These are phyloP conservation scores for Boletus sp. DNA, from an alignment of 768 basidiomycete genomes.

Conservation along the genomic window DNA sequence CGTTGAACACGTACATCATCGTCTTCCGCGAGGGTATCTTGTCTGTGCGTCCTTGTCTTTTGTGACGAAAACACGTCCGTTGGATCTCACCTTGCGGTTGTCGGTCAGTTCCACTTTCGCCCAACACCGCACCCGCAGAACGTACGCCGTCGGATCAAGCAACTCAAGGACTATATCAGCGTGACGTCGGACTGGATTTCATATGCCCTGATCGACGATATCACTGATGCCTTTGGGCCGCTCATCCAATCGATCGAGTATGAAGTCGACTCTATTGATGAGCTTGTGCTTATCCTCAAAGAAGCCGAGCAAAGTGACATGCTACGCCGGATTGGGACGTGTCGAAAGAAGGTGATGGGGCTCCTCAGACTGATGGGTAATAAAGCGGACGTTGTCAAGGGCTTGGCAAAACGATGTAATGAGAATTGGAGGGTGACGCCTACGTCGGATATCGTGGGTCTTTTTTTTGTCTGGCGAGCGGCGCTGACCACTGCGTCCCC, in stretches of 20 bases:
- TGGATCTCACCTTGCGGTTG: neutral
- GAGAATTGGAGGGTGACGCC: constrained; percentile 99
- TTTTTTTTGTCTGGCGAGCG: neutral
- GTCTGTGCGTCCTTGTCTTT: constrained; percentile 55
- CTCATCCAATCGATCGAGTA: constrained; percentile 98
- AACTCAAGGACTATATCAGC: constrained; percentile 97
- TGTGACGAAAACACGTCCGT: neutral
- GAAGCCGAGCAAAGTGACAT: constrained; percentile 80
- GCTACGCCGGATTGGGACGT: constrained; percentile 94
- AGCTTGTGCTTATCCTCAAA: constrained; percentile 93
- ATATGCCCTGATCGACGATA: constrained; percentile 98
- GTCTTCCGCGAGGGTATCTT: constrained; percentile 96
- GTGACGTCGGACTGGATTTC: constrained; percentile 99
- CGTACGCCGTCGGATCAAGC: constrained; percentile 96
- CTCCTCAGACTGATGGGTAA: constrained; percentile 95
- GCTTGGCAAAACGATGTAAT: constrained; percentile 95
- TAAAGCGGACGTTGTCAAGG: constrained; percentile 99
- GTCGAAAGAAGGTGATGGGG: constrained; percentile 99
- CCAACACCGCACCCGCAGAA: constrained; percentile 98
- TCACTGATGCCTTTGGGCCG: constrained; percentile 98
- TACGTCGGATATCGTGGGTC: constrained; percentile 87
- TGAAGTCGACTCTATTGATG: constrained; percentile 98
- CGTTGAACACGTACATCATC: constrained; percentile 99
- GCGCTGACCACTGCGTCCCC: neutral
- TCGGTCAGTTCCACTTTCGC: constrained; percentile 86